Conservation (phyloP, 2,329 filamentous ascomycete species). For the Alternaria triticimaculans region DNA sequence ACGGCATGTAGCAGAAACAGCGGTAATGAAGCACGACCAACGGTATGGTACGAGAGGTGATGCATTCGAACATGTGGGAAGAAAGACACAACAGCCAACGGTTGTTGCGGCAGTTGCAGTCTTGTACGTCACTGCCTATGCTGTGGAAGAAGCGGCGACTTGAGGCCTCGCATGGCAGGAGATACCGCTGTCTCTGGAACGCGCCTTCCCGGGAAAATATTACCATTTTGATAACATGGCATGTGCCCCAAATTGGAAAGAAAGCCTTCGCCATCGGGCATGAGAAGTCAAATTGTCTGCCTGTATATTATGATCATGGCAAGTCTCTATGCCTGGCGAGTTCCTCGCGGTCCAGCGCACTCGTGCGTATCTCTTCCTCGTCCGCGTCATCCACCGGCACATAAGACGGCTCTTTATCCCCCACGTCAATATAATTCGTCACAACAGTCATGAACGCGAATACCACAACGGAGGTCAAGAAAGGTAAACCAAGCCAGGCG, state of each 20-base stretch:
- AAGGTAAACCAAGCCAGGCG: conserved; percentile 58
- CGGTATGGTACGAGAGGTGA: not conserved
- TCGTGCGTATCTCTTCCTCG: conserved; percentile 17
- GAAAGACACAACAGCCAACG: not conserved
- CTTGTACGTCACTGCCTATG: not conserved
- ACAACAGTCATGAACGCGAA: conserved; percentile 34
- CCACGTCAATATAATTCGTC: conserved; percentile 37
- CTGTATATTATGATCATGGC: not conserved
- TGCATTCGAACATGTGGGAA: not conserved
- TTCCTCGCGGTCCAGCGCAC: conserved; percentile 21
- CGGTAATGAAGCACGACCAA: conserved; percentile 7
- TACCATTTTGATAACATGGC: not conserved
- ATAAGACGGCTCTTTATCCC: conserved; percentile 29
- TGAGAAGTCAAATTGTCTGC: not conserved
- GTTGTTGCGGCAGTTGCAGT: not conserved
- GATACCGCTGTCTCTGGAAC: not conserved
- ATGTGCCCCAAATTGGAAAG: not conserved
- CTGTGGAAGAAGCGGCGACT: not conserved
- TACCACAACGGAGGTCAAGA: conserved; percentile 31
- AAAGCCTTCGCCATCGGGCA: not conserved
- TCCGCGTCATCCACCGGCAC: conserved; percentile 24
- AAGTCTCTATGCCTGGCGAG: not conserved
- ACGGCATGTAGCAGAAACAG: conserved; percentile 22
- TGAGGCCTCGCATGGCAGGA: not conserved
- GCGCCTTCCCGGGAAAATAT: not conserved